These are phyloP conservation scores for Dictyostelium capitatum DNA, from an alignment of 78 protist genomes.

Conservation along the genomic window DNA sequence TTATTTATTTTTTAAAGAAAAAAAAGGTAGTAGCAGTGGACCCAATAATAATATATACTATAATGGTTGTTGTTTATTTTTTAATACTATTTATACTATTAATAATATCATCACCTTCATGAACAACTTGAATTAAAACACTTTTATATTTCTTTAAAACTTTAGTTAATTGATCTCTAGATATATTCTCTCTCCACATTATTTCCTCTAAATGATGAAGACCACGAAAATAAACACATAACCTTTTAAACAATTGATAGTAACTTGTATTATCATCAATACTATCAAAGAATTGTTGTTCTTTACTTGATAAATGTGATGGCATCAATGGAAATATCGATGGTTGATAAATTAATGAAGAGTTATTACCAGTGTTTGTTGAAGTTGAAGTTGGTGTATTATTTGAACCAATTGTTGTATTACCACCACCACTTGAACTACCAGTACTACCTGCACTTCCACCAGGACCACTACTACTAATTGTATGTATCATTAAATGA, in stretches of 20 bases:
- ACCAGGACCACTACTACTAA: slow-evolving; percentile 15
- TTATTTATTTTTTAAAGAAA: no score
- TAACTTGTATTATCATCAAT: slow-evolving; percentile 47
- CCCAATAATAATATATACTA: no score
- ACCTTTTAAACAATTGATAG: slow-evolving; percentile 61
- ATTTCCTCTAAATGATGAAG: slow-evolving; percentile 86
- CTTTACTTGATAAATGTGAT: slow-evolving; percentile 45
- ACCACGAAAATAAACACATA: slow-evolving; percentile 82
- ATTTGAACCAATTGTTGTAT: neutral
- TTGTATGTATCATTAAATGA: slow-evolving; percentile 51
- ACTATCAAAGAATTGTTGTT: slow-evolving; percentile 48
- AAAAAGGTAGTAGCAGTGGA: no score
- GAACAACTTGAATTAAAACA: slow-evolving; percentile 67
- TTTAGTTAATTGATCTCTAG: slow-evolving; percentile 74
- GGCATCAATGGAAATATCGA: slow-evolving; percentile 46
- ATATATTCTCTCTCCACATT: slow-evolving; percentile 84
- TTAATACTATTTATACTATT: neutral
- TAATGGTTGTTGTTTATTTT: neutral
- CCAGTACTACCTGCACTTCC: neutral
- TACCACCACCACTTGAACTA: neutral
- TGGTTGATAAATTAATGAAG: slow-evolving; percentile 2
- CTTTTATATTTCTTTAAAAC: slow-evolving; percentile 75
- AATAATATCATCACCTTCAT: slow-evolving; percentile 52
- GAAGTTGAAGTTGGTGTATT: neutral
- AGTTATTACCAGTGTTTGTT: neutral